These are phyloP conservation scores for Biscutella auriculata DNA, from an alignment of 441 rosid genomes.

Conservation along the genomic window DNA sequence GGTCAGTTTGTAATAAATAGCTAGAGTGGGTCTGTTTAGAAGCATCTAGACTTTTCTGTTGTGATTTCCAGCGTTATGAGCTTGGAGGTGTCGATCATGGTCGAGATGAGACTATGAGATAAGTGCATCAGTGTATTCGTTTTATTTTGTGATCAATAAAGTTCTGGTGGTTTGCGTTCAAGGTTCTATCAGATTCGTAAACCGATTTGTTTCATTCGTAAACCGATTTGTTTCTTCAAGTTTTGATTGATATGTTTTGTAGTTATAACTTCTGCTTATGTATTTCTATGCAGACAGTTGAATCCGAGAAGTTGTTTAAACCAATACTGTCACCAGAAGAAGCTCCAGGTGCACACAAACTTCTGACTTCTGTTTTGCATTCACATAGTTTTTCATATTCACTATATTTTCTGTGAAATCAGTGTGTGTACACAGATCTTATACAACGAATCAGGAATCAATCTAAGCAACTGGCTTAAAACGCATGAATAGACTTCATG, in stretches of 20 bases:
- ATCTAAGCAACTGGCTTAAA: constrained; percentile 67
- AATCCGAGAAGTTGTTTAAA: constrained; percentile 57
- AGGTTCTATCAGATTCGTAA: no score
- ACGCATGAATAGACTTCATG: constrained; percentile 67
- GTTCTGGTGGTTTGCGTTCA: no score
- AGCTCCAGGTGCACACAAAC: constrained; percentile 35
- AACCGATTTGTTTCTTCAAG: no score
- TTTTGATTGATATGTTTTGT: neutral
- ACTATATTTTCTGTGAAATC: neutral
- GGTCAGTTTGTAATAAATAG: no score
- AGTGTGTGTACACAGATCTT: constrained; percentile 88
- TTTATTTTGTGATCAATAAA: no score
- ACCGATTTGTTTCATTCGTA: no score
- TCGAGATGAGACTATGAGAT: no score
- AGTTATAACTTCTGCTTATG: neutral
- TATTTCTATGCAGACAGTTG: constrained; percentile 45
- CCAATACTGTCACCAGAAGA: constrained; percentile 67
- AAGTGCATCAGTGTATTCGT: no score
- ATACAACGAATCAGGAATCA: constrained; percentile 56
- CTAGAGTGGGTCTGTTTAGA: no score
- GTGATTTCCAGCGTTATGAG: no score
- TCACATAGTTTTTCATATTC: neutral
- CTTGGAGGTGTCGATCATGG: no score
- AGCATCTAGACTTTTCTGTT: no score
- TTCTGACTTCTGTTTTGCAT: neutral